Conservation (phyloP, 768 basidiomycete species). For the Tricholoma sp. region DNA sequence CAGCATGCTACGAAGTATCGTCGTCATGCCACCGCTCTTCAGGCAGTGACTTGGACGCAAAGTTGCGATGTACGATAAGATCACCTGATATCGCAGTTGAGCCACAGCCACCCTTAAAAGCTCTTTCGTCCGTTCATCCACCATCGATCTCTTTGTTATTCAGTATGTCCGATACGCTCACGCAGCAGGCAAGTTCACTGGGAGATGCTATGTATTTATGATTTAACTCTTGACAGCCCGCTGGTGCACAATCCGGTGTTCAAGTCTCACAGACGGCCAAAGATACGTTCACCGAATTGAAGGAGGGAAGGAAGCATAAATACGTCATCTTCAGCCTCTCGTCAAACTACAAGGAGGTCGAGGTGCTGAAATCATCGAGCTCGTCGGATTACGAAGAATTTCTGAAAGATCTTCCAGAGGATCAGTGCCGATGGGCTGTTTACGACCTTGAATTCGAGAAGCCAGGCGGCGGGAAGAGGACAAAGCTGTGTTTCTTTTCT, state of each 20-base stretch:
- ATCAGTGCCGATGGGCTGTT: slow-evolving; percentile 81
- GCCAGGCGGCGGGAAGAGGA: slow-evolving; percentile 64
- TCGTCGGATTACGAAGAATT: slow-evolving; percentile 65
- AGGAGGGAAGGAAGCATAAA: slow-evolving; percentile 70
- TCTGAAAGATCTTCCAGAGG: slow-evolving; percentile 63
- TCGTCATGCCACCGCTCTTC: not conserved
- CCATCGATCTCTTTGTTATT: slow-evolving; percentile 12
- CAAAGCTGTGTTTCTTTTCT: slow-evolving; percentile 77
- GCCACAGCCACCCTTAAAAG: slow-evolving; percentile 24
- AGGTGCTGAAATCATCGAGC: slow-evolving; percentile 63
- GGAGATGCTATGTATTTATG: not conserved
- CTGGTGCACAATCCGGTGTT: slow-evolving; percentile 38
- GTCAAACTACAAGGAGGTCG: slow-evolving; percentile 59
- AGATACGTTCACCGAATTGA: slow-evolving; percentile 35
- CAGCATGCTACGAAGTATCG: not conserved
- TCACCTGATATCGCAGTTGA: slow-evolving; percentile 13
- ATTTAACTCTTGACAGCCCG: slow-evolving; percentile 36
- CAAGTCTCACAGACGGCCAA: not conserved
- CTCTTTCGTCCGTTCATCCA: slow-evolving; percentile 19
- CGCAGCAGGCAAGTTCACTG: not conserved
- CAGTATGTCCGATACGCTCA: slow-evolving; percentile 24
- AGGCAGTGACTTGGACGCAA: not conserved
- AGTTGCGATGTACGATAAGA: slow-evolving; percentile 9
- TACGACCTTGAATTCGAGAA: slow-evolving; percentile 86
- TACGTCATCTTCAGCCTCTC: slow-evolving; percentile 81